These are phyloP conservation scores for Xylariomycetidae sp. DNA, from an alignment of 2,329 filamentous ascomycete genomes.

Conservation along the genomic window DNA sequence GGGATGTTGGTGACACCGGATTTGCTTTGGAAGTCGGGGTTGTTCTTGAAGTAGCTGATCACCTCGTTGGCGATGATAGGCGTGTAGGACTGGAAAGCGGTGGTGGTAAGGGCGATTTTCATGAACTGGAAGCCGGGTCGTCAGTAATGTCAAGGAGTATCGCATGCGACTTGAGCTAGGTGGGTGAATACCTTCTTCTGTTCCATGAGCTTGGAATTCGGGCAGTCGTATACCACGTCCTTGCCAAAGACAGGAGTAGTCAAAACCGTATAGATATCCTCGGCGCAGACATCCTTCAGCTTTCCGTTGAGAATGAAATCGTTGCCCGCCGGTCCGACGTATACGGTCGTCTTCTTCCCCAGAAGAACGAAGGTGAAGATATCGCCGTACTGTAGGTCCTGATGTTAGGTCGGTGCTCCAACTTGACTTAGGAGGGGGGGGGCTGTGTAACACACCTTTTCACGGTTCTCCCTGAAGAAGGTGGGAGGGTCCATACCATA, in stretches of 20 bases:
- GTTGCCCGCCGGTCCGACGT: slow-evolving; percentile 75
- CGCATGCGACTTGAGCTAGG: too few relatives aligned
- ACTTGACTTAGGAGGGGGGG: not conserved
- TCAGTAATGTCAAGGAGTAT: too few relatives aligned
- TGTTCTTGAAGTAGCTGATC: slow-evolving; percentile 65
- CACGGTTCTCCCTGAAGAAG: slow-evolving; percentile 74
- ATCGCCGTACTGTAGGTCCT: slow-evolving; percentile 68
- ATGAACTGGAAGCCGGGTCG: slow-evolving; percentile 54
- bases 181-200: slow-evolving; percentile 92
- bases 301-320: slow-evolving; percentile 92
- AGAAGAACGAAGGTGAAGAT: slow-evolving; percentile 86
- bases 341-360: slow-evolving; percentile 85
- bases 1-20: slow-evolving; percentile 68
- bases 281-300: slow-evolving; percentile 81
- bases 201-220: slow-evolving; percentile 90
- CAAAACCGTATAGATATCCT: slow-evolving; percentile 82
- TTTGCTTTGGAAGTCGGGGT: slow-evolving; percentile 60
- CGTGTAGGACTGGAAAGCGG: slow-evolving; percentile 71
- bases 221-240: slow-evolving; percentile 87
- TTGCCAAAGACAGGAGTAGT: slow-evolving; percentile 71
- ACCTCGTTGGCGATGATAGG: slow-evolving; percentile 74
- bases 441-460: slow-evolving; percentile 56
- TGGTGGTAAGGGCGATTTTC: slow-evolving; percentile 73
- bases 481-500: slow-evolving; percentile 92
- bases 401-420: slow-evolving; percentile 10